Evolutionary conservation across 2,329 filamentous ascomycete genomes (phyloP), one percentile per base, ranked within the genome.

Genomic region (Dactylonectria estremocensis): DNA sequence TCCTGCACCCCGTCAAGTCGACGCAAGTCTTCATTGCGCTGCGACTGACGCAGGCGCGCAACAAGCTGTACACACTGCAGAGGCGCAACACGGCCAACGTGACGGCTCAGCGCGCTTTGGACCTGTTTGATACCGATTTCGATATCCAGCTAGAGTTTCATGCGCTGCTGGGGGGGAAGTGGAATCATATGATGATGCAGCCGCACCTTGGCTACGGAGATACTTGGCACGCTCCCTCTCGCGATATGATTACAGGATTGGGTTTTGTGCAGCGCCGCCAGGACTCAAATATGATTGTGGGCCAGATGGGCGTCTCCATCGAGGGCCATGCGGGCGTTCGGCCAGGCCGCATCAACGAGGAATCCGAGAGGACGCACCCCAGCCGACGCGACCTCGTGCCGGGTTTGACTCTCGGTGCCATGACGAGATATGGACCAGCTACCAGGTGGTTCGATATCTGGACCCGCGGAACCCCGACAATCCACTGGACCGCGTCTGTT

Each of bases 361-460:
- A 87, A 14, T 87, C 85, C 5, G 84, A 90, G 10, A 83, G 76
- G 72, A 86, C 77, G 66, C 86, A 74, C 80, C 86, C 75, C 58
- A 84, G 64, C 68, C 77, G 66, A 50, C 69, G 71, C 1, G 81
- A 80, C 71, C 75, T 83, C 16, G 87, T 93, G 6, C 90, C 90
- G 0, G 91, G 91, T 24, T 82, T 92, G 3, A 83, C 84, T 0
- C 80, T 91, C 3, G 87, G 87, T 9, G 81, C 86, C 0, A 82
- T 92, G 64, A 89, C 89, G 67, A 87, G 85, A 0, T 92, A 90
- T 64, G 88, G 89, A 1, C 83, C 86, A 0, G 73, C 77, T 1
- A 84, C 81, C 0, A 84, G 90, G 45, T 92, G 87, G 83, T 88
- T 92, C 60, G 91, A 92, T 22, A 81, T 93, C 31, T 93, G 89